Conservation (phyloP, 352 stramenopile genomes). For the Pythium periplocum region DNA sequence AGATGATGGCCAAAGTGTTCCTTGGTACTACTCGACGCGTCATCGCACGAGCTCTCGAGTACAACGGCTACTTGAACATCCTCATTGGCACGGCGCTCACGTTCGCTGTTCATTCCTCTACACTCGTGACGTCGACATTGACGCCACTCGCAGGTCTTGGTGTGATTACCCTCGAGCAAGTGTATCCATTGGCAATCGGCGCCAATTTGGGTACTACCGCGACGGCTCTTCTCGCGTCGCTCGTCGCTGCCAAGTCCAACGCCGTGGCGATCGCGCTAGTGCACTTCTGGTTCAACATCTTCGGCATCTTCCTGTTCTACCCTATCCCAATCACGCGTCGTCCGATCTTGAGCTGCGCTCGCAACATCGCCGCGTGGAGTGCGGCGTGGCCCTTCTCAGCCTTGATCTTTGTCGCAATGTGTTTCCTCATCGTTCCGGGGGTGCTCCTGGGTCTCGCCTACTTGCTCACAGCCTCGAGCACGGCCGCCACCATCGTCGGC, state of each 20-base stretch:
- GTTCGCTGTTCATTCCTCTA: conserved; percentile 68
- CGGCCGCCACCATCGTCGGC: conserved; percentile 9
- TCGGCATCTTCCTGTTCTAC: conserved; percentile 76
- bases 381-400: conserved; percentile 21
- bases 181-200: conserved; percentile 76
- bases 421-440: conserved; percentile 14
- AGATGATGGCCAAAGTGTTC: conserved; percentile 26
- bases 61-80: conserved; percentile 71
- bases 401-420: conserved; percentile 15
- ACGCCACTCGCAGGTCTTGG: conserved; percentile 65
- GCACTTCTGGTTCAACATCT: conserved; percentile 83
- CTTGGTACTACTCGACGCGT: conserved; percentile 60
- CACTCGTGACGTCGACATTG: conserved; percentile 70
- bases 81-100: conserved; percentile 61
- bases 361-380: conserved; percentile 26
- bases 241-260: conserved; percentile 48
- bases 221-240: conserved; percentile 56
- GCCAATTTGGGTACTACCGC: conserved; percentile 82
- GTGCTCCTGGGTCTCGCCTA: conserved; percentile 22
- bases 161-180: conserved; percentile 61
- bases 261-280: conserved; percentile 62
- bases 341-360: conserved; percentile 46
- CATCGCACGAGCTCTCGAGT: conserved; percentile 68
- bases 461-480: conserved; percentile 17
- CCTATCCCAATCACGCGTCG: conserved; percentile 64